phyloP scores from a whole-genome alignment of 768 basidiomycete genomes.

The Podaxis mareebaensis region DNA sequence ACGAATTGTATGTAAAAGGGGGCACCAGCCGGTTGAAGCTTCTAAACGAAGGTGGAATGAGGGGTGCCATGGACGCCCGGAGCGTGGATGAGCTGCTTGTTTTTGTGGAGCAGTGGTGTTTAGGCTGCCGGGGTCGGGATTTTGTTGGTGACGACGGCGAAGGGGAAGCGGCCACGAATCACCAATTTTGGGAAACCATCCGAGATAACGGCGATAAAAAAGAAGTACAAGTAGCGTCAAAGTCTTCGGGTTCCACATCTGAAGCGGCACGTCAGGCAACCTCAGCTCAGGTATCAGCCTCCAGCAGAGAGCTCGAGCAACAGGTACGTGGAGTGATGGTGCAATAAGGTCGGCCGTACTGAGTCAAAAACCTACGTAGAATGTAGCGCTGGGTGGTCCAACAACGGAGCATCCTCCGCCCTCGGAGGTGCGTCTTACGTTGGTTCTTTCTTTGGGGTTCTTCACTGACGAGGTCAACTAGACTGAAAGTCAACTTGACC shows the following conservation, averaged over 20 bases:
- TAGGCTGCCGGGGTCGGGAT: constrained; percentile 26
- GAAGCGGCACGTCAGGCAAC: not conserved
- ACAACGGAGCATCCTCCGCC: not conserved
- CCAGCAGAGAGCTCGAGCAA: not conserved
- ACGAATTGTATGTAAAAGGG: constrained; percentile 60
- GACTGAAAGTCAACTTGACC: not conserved
- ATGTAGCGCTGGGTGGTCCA: not conserved
- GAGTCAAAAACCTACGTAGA: not conserved
- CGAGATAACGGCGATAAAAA: not conserved
- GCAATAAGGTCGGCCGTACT: not conserved
- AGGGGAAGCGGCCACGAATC: not conserved
- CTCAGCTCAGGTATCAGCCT: not conserved
- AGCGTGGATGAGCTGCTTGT: constrained; percentile 37
- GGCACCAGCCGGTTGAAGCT: constrained; percentile 47
- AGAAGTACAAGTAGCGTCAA: not conserved
- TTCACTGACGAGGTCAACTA: not conserved
- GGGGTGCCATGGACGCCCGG: constrained; percentile 41
- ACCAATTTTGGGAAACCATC: not conserved
- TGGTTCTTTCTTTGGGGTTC: not conserved
- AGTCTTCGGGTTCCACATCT: not conserved
- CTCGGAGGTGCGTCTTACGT: not conserved
- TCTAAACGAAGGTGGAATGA: constrained; percentile 33
- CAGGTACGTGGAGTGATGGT: not conserved
- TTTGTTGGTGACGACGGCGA: constrained; percentile 9
- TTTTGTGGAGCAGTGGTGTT: constrained; percentile 43